Base-by-base conservation (phyloP, 805 yeast species). In the Isabelozyma heimii region DNA sequence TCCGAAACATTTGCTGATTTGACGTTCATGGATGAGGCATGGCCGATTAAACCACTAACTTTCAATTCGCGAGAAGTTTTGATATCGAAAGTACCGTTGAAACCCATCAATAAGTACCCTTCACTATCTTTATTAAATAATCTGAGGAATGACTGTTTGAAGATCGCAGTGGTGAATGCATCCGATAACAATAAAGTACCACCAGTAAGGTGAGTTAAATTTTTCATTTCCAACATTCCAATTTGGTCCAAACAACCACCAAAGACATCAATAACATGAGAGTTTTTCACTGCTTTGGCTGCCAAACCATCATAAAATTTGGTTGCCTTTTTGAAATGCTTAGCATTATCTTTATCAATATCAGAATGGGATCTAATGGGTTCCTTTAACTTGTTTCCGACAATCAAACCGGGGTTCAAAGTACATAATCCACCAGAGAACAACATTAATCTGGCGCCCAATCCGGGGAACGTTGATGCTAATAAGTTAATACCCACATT, bases 351-450 rank as follows among this genome's bases (percentile, higher is more conserved):
- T 56, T 91, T 85, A 67, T 94, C 98, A 56, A 94, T 89, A 66
- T 94, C 99, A 62, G 88, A 89, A 71, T 94, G 99, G 8, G 99
- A 94, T 76, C 99, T 84, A 59, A 94, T 87, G 44, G 99, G 97
- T 70, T 94, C 99, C 65, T 89, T 88, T 66, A 94, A 79, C 67
- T 91, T 94, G 20, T 86, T 83, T 42, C 92, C 89, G 27, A 94
- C 99, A 56, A 94, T 90, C 65, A 89, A 75, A 59, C 99, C 99
- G 10, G 99, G 98, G 42, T 87, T 87, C 63, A 87, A 84, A 42
- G 99, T 94, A 66, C 97, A 85, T 44, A 97, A 96, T 53, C 99
- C 99, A 47, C 92, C 95, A 39, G 96, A 84, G 62, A 94, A 94
- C 51, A 94, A 76, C 76, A 90, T 84, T 58, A 94, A 79, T 66